Base-by-base conservation (phyloP, 257 asterid genomes). In the Solanum bulbocastanum region DNA sequence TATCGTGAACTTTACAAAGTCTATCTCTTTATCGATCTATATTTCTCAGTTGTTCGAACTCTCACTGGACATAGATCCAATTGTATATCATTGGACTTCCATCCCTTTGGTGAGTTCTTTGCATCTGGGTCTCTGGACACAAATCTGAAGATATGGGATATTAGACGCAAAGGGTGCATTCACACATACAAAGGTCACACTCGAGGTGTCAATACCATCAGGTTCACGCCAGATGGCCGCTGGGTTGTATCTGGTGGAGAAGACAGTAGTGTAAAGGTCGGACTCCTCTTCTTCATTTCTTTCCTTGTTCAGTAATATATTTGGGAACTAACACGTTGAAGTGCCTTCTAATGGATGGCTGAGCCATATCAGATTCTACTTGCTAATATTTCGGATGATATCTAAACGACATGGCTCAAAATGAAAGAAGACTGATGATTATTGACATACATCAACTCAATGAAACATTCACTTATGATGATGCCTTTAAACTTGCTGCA, bases 221-320 rank as follows among this genome's bases (percentile, higher is more conserved):
- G 99, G 90, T 97, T 97, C 89, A 96, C 99, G 18, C 99, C 99
- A 66, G 99, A 97, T 92, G 99, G 99, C 52, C 95, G 99, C 66
- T 97, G 99, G 99, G 98, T 96, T 89, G 99, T 97, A 65, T 97
- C 99, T 87, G 99, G 99, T 6, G 98, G 98, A 88, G 99, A 97
- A 93, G 99, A 97, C 93, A 93, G 95, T 93, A 93, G 98, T 23
- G 99, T 97, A 88, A 97, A 97, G 99, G 99, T 95, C 83, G 84
- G 75, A 52, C 84, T 83, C 46, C 73, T 89, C 69, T 83, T 83
- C 44, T 87, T 91, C 72, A 84, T 72, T 86, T 62, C 8, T 27
- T 85, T 82, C 44, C 32, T 74, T 81, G 72, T 49, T 79, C 74
- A 72, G 85, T 32, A 20, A 68, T 25, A 32, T 73, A 83, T 36